A percentile compares a stretch with the other conserved stretches of the same genome.
Evolutionary conservation across 176 grass and related monocot species (phyloP).

Genomic region (Juncus effusus): DNA sequence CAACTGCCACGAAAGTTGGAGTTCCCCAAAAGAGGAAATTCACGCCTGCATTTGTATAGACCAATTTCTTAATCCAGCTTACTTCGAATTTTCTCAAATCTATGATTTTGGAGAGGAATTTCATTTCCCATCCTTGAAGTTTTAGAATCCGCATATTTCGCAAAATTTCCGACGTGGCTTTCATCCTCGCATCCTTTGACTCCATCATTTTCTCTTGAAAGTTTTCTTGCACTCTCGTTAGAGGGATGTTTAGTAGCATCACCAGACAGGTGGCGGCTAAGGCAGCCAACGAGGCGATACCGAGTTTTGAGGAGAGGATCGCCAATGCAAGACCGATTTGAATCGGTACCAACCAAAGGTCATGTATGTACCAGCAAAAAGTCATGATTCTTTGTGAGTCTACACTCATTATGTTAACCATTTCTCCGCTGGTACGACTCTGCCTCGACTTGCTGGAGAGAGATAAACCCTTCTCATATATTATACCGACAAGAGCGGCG

Average conservation of each 20-base stretch:
- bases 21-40: constrained; percentile 52
- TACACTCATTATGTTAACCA: constrained; percentile 64
- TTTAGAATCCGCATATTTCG: constrained; percentile 81
- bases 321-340: constrained; percentile 53
- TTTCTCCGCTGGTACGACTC: constrained; percentile 55
- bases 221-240: constrained; percentile 39
- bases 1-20: constrained; percentile 60
- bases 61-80: constrained; percentile 52
- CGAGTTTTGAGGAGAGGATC: constrained; percentile 53
- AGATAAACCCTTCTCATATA: constrained; percentile 55
- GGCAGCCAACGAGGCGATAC: constrained; percentile 44
- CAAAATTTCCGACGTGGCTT: constrained; percentile 62
- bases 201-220: constrained; percentile 63
- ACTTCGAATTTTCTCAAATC: constrained; percentile 56
- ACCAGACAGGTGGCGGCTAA: constrained; percentile 43
- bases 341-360: constrained; percentile 59
- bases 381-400: constrained; percentile 44
- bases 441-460: constrained; percentile 56
- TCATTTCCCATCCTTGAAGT: constrained; percentile 82
- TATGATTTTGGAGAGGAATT: constrained; percentile 58
- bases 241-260: constrained; percentile 52
- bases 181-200: constrained; percentile 67
- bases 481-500: constrained; percentile 45
- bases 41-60: constrained; percentile 42
- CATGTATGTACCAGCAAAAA: constrained; percentile 64